A percentile compares a stretch with the other conserved stretches of the same genome.
Conservation (phyloP, 805 yeast genomes). For the Lachancea quebecensis region DNA sequence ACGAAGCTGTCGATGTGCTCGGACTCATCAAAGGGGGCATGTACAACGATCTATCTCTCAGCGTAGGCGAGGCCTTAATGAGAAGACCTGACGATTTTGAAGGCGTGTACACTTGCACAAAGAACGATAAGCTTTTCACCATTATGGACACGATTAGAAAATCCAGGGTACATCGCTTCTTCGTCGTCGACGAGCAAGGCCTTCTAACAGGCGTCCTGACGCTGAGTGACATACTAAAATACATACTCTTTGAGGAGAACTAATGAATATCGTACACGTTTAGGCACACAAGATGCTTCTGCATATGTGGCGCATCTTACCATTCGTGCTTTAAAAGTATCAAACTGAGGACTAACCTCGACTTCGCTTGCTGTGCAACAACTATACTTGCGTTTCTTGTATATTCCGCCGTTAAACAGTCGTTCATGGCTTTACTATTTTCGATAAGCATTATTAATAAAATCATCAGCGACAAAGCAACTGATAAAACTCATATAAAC, state of each 20-base stretch:
- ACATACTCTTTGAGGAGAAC: conserved; percentile 60
- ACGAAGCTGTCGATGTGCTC: conserved; percentile 92
- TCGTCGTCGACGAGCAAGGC: conserved; percentile 83
- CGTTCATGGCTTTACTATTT: not conserved
- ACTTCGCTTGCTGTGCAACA: too few species aligned
- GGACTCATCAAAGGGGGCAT: conserved; percentile 91
- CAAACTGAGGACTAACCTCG: too few species aligned
- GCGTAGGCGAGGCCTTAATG: conserved; percentile 94
- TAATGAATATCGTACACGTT: conserved; percentile 2
- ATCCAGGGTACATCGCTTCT: conserved; percentile 83
- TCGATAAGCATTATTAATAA: not conserved
- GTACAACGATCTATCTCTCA: conserved; percentile 79
- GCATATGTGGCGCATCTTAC: not conserved
- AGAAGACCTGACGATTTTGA: conserved; percentile 88
- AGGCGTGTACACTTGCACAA: conserved; percentile 94
- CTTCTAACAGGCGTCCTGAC: conserved; percentile 78
- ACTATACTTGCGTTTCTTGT: too few species aligned
- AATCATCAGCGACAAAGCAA: not conserved
- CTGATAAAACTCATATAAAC: too few species aligned
- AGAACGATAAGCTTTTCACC: conserved; percentile 76
- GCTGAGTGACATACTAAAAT: conserved; percentile 81
- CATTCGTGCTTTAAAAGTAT: too few species aligned
- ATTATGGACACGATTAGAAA: conserved; percentile 90
- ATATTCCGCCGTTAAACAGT: not conserved
- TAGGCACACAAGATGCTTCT: not conserved